Base-by-base conservation (phyloP, 352 stramenopile species). In the Phytopythium chamaehyphon region DNA sequence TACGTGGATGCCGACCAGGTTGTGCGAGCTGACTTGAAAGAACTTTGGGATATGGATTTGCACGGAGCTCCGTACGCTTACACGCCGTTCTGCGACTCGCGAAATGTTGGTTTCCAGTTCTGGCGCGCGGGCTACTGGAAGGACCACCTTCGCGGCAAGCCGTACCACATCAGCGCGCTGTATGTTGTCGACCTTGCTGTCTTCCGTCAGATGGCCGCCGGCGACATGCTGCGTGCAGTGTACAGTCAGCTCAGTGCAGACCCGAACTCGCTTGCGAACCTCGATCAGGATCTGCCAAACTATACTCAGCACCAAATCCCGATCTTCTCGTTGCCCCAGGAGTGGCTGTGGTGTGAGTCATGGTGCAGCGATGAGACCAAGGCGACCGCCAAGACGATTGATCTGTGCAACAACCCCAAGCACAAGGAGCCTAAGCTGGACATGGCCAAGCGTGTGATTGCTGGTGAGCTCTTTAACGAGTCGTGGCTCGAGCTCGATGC, bases 401-500 rank as follows among this genome's bases (percentile, higher is more conserved):
- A 99, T 70, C 71, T 99, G 49, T 99, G 98, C 77, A 99, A 99
- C 77, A 99, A 99, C 67, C 98, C 98, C 4, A 86, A 98, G 64
- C 96, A 99, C 77, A 99, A 99, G 79, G 98, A 99, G 64, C 94
- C 97, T 12, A 99, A 99, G 69, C 81, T 99, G 23, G 95, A 98
- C 40, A 99, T 99, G 97, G 98, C 98, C 21, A 98, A 98, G 75
- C 85, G 97, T 47, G 85, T 98, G 24, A 99, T 99, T 59, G 96
- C 80, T 40, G 98, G 97, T 5, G 72, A 96, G 21, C 69, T 99
- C 9, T 99, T 99, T 66, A 73, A 95, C 19, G 93, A 99, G 65
- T 98, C 88, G 49, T 99, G 97, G 97, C 84, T 98, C 35, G 87
- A 99, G 69, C 79, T 99, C 19, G 98, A 99, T 75, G 83, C 96